phyloP scores from a whole-genome alignment of 2,329 filamentous ascomycete species.

The Blumeria graminis region DNA sequence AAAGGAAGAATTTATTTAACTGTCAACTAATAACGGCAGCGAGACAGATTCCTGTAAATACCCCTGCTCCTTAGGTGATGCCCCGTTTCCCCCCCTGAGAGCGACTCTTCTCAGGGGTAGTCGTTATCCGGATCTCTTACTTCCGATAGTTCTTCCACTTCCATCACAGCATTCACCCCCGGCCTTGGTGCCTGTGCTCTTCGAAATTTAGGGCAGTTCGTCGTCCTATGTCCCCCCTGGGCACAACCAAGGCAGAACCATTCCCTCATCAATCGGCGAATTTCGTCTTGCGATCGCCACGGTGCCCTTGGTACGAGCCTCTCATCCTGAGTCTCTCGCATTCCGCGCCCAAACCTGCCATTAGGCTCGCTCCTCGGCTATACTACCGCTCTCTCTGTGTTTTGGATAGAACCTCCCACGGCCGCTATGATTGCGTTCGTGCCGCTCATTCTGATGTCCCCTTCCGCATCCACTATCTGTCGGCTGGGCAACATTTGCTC shows the following conservation, averaged over 20 bases:
- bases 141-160: neutral
- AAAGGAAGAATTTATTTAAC: neutral
- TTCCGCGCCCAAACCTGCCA: neutral
- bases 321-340: neutral
- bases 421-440: neutral
- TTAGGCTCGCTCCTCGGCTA: neutral
- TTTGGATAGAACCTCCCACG: neutral
- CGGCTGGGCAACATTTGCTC: neutral
- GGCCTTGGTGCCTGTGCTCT: neutral
- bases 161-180: no score
- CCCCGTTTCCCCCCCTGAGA: neutral
- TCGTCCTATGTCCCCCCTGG: neutral
- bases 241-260: neutral
- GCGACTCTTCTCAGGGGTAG: neutral
- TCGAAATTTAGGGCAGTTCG: neutral
- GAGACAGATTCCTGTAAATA: neutral
- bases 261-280: neutral
- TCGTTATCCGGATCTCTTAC: neutral
- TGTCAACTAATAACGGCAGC: neutral
- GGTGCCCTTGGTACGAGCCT: neutral
- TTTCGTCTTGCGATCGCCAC: neutral
- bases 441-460: neutral
- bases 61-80: neutral
- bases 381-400: neutral
- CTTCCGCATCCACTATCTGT: neutral